These are phyloP conservation scores for Naganishia albida DNA, from an alignment of 1,284 basidiomycete genomes.

Conservation along the genomic window DNA sequence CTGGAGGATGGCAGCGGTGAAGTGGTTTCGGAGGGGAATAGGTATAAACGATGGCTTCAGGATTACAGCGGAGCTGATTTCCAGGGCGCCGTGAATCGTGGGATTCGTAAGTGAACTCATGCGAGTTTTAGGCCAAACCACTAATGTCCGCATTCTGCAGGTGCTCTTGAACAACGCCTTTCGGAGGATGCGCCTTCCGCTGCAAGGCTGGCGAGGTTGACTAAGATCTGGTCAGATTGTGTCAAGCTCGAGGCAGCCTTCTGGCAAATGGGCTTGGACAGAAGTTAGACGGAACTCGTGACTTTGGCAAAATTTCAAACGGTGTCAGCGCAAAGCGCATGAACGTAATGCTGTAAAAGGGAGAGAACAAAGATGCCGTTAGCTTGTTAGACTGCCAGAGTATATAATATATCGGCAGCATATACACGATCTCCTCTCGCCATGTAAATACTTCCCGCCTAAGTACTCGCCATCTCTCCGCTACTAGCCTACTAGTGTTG, in stretches of 20 bases:
- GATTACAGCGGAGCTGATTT: constrained; percentile 74
- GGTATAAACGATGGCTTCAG: constrained; percentile 68
- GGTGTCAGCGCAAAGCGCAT: too few relatives aligned
- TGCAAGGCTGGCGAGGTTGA: constrained; percentile 66
- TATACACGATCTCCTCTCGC: too few relatives aligned
- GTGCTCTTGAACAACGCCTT: constrained; percentile 64
- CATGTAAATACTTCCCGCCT: too few relatives aligned
- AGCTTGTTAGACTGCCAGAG: too few relatives aligned
- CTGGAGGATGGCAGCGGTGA: constrained; percentile 60
- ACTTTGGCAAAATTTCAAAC: too few relatives aligned
- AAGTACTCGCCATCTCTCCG: too few relatives aligned
- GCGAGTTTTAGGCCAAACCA: neutral
- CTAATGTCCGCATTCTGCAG: constrained; percentile 52
- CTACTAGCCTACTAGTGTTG: too few relatives aligned
- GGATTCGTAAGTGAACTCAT: constrained; percentile 62
- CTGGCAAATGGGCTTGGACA: constrained; percentile 66
- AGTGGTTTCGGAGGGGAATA: constrained; percentile 52
- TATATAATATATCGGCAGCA: too few relatives aligned
- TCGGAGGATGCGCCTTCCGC: constrained; percentile 67
- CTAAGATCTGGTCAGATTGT: constrained; percentile 73
- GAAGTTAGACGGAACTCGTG: constrained; percentile 17
- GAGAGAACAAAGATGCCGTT: too few relatives aligned
- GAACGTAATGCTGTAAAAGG: too few relatives aligned
- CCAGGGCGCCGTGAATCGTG: constrained; percentile 68
- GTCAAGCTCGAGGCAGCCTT: constrained; percentile 79